These are phyloP conservation scores for Paramarasmius palmivorus DNA, from an alignment of 1,284 basidiomycete species.

Conservation along the genomic window DNA sequence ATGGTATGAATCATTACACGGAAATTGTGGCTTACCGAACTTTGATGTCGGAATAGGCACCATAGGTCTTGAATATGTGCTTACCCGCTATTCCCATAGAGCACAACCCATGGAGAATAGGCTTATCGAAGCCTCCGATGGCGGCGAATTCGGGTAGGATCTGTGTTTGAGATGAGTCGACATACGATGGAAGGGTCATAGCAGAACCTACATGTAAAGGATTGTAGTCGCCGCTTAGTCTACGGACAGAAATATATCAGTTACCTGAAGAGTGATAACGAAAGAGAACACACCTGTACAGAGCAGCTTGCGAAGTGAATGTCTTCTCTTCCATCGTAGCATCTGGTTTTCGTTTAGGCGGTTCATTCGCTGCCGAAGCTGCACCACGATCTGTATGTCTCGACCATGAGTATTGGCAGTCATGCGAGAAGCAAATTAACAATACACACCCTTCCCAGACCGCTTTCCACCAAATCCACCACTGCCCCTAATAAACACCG, in stretches of 20 bases:
- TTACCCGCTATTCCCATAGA: conserved; percentile 95
- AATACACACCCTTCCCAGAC: conserved; percentile 65
- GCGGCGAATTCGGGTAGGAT: conserved; percentile 93
- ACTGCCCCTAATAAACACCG: conserved; percentile 90
- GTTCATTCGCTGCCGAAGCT: conserved; percentile 82
- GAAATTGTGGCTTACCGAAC: conserved; percentile 63
- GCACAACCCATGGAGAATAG: conserved; percentile 86
- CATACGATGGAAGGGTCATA: neutral
- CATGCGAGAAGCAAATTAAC: neutral
- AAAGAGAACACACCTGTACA: conserved; percentile 70
- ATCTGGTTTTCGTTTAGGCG: conserved; percentile 85
- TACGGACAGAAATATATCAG: conserved; percentile 26
- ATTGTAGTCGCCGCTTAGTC: conserved; percentile 88
- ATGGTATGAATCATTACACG: neutral
- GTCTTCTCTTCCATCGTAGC: conserved; percentile 89
- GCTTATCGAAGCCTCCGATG: conserved; percentile 93
- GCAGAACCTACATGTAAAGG: conserved; percentile 76
- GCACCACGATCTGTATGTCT: conserved; percentile 77
- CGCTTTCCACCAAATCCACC: conserved; percentile 97
- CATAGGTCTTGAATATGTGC: conserved; percentile 88
- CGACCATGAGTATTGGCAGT: neutral
- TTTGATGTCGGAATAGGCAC: conserved; percentile 92
- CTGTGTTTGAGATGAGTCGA: conserved; percentile 36
- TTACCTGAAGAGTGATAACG: conserved; percentile 6
- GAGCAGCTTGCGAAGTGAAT: conserved; percentile 75